Base-by-base conservation (phyloP, 495 filamentous ascomycete species). In the Xylaria palmicola region DNA sequence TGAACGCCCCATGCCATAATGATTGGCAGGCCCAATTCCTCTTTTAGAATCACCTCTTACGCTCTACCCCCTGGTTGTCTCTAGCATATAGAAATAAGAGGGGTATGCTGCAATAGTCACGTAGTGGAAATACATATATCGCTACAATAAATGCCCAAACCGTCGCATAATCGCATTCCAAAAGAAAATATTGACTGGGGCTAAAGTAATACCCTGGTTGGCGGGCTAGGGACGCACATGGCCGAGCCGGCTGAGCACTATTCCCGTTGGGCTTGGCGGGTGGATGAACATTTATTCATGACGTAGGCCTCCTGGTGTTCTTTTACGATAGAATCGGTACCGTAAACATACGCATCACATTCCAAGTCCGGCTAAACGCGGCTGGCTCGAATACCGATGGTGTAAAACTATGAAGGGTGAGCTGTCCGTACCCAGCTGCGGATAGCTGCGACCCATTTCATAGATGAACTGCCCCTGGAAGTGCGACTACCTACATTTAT, bases 201-300 rank as follows among this genome's bases (percentile, higher is more conserved):
- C 24, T 7, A 51, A 20, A 27, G 1, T 24, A 19, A 29, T 34
- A n/a, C 7, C 17, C 30, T n/a, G n/a, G n/a, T 34, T 32, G 13
- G 34, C 17, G 3, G n/a, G n/a, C n/a, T 12, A 34, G 36, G 36
- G 37, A 12, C n/a, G 52, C 26, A 13, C 27, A 24, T 7, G 15
- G 22, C 36, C 36, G 36, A 29, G 8, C 51, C 51, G 53, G 53
- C 27, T 56, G 53, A 56, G 44, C 53, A 44, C 53, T 56, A n/a
- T 56, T 44, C 53, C 53, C 39, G 37, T 32, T 29, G 39, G n/a
- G n/a, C n/a, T n/a, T n/a, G n/a, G n/a, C n/a, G n/a, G n/a, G n/a
- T n/a, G n/a, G n/a, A n/a, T n/a, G n/a, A n/a, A n/a, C n/a, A n/a
- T n/a, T n/a, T n/a, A n/a, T n/a, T 56, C 53, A 56, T 56, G 53